These are phyloP conservation scores for Acer yangbiense DNA, from an alignment of 345 rosid genomes.

Conservation along the genomic window DNA sequence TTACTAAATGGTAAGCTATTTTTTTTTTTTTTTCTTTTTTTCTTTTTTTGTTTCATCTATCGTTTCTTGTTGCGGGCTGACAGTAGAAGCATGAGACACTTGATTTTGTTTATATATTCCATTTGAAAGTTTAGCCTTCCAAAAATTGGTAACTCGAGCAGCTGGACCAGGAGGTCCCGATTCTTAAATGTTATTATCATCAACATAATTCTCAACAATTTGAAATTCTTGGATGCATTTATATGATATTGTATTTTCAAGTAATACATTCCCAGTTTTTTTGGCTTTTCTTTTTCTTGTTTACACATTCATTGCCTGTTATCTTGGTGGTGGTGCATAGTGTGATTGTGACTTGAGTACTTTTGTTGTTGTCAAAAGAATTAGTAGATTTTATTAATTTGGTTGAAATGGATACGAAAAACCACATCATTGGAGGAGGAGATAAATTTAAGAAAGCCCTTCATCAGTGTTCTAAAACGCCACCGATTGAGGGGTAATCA, in stretches of 20 bases:
- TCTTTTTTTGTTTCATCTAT: background rate
- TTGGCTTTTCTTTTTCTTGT: too few relatives aligned
- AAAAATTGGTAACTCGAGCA: background rate
- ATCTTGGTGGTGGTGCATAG: background rate
- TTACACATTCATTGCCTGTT: background rate
- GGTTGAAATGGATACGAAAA: background rate
- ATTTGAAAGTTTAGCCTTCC: background rate
- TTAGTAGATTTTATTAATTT: background rate
- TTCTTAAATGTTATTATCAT: too few relatives aligned
- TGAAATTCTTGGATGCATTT: background rate
- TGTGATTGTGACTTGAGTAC: too few relatives aligned
- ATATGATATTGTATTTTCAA: too few relatives aligned
- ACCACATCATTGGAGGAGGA: background rate
- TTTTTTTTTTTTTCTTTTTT: too few relatives aligned
- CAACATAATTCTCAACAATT: background rate
- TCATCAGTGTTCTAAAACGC: background rate
- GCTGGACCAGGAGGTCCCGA: background rate
- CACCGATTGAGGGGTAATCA: too few relatives aligned
- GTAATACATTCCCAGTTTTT: too few relatives aligned
- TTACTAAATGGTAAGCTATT: background rate
- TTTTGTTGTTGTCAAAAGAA: too few relatives aligned
- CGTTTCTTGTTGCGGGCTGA: background rate
- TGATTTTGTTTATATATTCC: background rate
- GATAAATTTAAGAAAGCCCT: background rate
- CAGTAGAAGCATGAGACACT: background rate